phyloP scores from a whole-genome alignment of 257 asterid genomes.

The Prunella vulgaris region DNA sequence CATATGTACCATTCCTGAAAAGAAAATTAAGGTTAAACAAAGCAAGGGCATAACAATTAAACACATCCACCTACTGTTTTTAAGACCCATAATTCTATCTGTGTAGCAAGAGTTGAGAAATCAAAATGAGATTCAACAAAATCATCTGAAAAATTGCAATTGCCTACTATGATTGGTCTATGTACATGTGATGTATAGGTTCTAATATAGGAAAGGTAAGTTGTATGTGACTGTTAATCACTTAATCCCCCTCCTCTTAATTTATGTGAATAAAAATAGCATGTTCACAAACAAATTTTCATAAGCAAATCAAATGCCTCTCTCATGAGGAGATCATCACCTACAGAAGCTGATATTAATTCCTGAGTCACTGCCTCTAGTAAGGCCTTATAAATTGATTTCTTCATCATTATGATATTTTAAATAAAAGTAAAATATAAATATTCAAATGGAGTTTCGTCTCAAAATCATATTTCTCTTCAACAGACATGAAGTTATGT shows the following conservation, averaged over 20 bases:
- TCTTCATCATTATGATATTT: no score
- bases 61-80: background rate
- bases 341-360: background rate
- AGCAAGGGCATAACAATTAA: background rate
- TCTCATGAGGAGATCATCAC: slow-evolving; percentile 2
- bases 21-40: background rate
- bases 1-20: slow-evolving; percentile 77
- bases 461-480: no score
- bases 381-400: no score
- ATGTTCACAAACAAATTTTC: background rate
- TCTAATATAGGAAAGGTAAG: background rate
- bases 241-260: background rate
- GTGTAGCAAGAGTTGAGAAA: background rate
- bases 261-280: background rate
- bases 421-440: no score
- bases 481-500: no score
- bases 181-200: background rate
- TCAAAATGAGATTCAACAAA: slow-evolving; percentile 1
- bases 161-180: slow-evolving; percentile 7
- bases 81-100: slow-evolving; percentile 32
- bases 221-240: background rate
- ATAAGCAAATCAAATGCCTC: slow-evolving; percentile 12
- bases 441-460: no score
- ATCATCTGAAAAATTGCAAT: slow-evolving; percentile 5
- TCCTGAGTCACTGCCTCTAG: background rate